These are phyloP conservation scores for Takashimella koratensis DNA, from an alignment of 1,284 basidiomycete genomes.

Conservation along the genomic window DNA sequence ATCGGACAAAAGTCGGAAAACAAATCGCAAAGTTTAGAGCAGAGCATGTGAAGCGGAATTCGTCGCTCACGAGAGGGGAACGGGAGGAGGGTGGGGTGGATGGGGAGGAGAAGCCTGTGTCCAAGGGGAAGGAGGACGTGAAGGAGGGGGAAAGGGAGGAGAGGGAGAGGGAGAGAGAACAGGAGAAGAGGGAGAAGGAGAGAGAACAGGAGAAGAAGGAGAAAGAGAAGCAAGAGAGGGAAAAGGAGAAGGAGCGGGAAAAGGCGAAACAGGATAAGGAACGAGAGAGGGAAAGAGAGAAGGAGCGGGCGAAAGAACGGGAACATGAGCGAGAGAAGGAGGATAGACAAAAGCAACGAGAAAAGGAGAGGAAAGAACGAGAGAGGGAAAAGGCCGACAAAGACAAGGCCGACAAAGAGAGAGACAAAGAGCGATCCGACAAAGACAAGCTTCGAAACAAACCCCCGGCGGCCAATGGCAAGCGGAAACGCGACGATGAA, in stretches of 20 bases:
- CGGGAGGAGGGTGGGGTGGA: background rate
- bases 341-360: background rate
- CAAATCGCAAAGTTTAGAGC: slow-evolving; percentile 29
- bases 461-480: too few species aligned
- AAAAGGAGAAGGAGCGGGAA: background rate
- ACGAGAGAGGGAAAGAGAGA: background rate
- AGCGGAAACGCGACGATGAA: slow-evolving; percentile 6
- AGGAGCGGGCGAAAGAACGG: background rate
- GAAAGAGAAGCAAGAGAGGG: background rate
- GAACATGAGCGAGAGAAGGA: background rate
- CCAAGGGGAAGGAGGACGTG: background rate
- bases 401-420: background rate
- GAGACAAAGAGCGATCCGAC: too few species aligned
- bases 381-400: background rate
- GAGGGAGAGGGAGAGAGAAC: slow-evolving; percentile 1
- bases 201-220: slow-evolving; percentile 1
- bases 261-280: background rate
- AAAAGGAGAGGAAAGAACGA: background rate
- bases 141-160: too few species aligned
- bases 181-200: slow-evolving; percentile 4
- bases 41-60: slow-evolving; percentile 19
- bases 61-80: slow-evolving; percentile 16
- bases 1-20: slow-evolving; percentile 25
- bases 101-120: slow-evolving; percentile 1
- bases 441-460: too few species aligned